These are phyloP conservation scores for Nannizzia gypsea DNA, from an alignment of 2,329 filamentous ascomycete species.

Conservation along the genomic window DNA sequence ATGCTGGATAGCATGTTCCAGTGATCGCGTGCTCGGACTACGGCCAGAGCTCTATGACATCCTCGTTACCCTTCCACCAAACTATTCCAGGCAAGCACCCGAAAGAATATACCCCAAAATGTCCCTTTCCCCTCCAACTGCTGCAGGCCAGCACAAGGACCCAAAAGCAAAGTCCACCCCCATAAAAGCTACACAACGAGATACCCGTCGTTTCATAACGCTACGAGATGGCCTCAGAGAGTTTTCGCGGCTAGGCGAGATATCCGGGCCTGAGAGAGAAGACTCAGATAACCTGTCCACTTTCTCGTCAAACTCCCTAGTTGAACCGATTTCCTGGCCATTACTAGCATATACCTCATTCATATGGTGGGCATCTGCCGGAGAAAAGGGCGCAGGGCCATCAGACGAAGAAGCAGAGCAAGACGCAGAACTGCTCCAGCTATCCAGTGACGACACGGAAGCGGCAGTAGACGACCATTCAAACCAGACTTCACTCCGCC, in stretches of 20 bases:
- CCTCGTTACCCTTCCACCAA: slow-evolving; percentile 66
- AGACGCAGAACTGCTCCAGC: slow-evolving; percentile 31
- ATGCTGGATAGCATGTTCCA: slow-evolving; percentile 91
- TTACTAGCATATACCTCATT: slow-evolving; percentile 50
- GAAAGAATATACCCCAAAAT: slow-evolving; percentile 65
- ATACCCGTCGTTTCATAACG: slow-evolving; percentile 65
- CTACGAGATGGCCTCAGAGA: slow-evolving; percentile 51
- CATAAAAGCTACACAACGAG: slow-evolving; percentile 79
- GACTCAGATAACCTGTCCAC: slow-evolving; percentile 32
- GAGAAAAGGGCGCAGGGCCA: slow-evolving; percentile 45
- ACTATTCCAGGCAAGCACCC: slow-evolving; percentile 45
- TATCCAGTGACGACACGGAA: slow-evolving; percentile 19
- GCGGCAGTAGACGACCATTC: slow-evolving; percentile 8
- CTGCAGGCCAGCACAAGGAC: slow-evolving; percentile 33
- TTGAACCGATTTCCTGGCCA: slow-evolving; percentile 49
- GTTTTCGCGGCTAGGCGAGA: slow-evolving; percentile 17
- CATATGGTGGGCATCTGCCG: slow-evolving; percentile 57
- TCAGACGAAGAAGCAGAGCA: slow-evolving; percentile 44
- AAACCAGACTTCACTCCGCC: not conserved
- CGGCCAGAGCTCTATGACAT: slow-evolving; percentile 84
- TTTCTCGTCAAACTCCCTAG: slow-evolving; percentile 34
- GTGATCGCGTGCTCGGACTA: slow-evolving; percentile 79
- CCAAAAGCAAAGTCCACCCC: slow-evolving; percentile 18
- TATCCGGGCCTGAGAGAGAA: slow-evolving; percentile 18
- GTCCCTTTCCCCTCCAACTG: slow-evolving; percentile 38